phyloP scores from a whole-genome alignment of 73 alveolate species.

The Stentor coeruleus region DNA sequence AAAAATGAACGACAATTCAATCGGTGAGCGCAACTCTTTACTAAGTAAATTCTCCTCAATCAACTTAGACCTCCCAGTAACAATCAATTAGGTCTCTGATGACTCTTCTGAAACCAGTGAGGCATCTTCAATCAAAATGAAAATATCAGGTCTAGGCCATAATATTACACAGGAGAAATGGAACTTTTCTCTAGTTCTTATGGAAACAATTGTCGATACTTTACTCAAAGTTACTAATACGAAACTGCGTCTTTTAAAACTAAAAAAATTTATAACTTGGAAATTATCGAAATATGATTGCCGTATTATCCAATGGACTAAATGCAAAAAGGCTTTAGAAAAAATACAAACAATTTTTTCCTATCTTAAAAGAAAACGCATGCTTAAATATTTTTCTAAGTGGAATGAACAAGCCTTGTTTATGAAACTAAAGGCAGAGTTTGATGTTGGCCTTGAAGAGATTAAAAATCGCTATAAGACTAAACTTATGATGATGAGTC shows the following conservation, averaged over 20 bases:
- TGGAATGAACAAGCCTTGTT: not conserved
- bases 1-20: not conserved
- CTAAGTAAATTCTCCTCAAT: not conserved
- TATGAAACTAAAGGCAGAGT: not conserved
- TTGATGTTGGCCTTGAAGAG: not conserved
- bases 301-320: not conserved
- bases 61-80: not conserved
- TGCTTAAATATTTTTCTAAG: not conserved
- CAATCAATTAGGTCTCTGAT: not conserved
- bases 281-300: not conserved
- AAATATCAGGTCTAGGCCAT: not conserved
- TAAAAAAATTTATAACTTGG: not conserved
- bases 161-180: not conserved
- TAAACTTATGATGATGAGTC: not conserved
- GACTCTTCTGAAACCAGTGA: not conserved
- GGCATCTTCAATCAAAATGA: not conserved
- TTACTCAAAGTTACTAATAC: not conserved
- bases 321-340: too few relatives aligned
- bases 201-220: slow-evolving; percentile 2
- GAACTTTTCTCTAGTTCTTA: not conserved
- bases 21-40: not conserved
- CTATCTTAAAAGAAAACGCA: not conserved
- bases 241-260: not conserved
- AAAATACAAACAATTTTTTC: too few relatives aligned
- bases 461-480: not conserved